Evolutionary conservation across 78 protist species (phyloP).

Genomic region (Thecamonas trahens): DNA sequence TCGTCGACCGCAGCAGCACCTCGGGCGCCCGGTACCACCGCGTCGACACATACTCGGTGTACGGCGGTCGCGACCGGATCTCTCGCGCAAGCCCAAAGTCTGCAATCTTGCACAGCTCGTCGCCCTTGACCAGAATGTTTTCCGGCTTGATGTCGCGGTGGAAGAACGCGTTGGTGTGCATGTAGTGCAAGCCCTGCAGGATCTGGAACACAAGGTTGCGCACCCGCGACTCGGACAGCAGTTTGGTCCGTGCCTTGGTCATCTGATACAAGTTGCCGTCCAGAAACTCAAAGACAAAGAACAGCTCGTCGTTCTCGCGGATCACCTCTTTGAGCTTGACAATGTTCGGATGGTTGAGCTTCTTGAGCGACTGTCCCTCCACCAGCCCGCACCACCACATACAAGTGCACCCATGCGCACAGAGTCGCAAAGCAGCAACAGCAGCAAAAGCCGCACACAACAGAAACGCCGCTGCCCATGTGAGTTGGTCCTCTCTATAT

Average conservation of each 20-base stretch:
- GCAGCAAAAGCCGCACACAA: too few species aligned
- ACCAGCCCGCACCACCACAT: too few species aligned
- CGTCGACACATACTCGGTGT: constrained; percentile 93
- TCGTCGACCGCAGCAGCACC: constrained; percentile 67
- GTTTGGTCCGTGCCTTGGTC: constrained; percentile 59
- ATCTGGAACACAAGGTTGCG: constrained; percentile 69
- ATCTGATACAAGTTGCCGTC: constrained; percentile 76
- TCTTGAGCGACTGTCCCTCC: constrained; percentile 53
- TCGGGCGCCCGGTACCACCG: constrained; percentile 98
- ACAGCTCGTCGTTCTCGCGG: constrained; percentile 81
- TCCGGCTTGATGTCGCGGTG: constrained; percentile 97
- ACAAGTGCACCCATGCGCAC: background rate
- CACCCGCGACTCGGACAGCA: constrained; percentile 56
- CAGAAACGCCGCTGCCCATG: too few species aligned
- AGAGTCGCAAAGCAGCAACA: too few species aligned
- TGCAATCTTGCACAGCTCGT: constrained; percentile 79
- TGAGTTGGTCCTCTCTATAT: too few species aligned
- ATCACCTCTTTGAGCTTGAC: constrained; percentile 91
- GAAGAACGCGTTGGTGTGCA: constrained; percentile 83
- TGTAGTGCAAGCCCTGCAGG: constrained; percentile 79
- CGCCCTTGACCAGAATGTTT: constrained; percentile 64
- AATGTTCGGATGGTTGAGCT: constrained; percentile 90
- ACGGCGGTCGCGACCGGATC: constrained; percentile 88
- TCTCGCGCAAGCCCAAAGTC: constrained; percentile 97
- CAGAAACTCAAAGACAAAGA: constrained; percentile 90